Evolutionary conservation across 2,329 filamentous ascomycete species (phyloP), one percentile per base, ranked within the genome.

Genomic region (Coniochaeta ligniaria): DNA sequence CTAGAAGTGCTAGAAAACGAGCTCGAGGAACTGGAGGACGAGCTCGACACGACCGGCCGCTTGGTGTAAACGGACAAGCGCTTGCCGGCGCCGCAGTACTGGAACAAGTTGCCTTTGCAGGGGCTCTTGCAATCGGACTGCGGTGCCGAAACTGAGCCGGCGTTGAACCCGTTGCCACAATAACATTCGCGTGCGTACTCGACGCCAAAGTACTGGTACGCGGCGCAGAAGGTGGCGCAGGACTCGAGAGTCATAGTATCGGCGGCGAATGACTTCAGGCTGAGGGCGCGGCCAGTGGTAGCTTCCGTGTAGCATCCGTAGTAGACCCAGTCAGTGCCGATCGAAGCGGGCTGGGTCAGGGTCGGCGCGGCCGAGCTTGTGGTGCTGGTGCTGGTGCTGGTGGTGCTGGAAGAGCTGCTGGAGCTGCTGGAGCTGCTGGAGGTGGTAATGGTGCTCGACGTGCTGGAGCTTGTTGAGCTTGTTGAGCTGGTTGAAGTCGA

Each of bases 181-280:
- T 80, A 82, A 67, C 80, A 82, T 67, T 83, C 80, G 24, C 78
- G 74, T 2, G 78, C 76, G 61, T 79, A 83, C 63, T 83, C 80
- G 2, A 79, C 77, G 2, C 78, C 81, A 69, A 78, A 83, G 64
- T 78, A 83, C 41, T 72, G 70, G 67, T 74, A 82, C 1, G 70
- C 72, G 6, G 73, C 73, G 70, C 80, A 83, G 69, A 75, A 79
- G 0, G 64, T 64, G 69, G 73, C 72, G 67, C 80, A 83, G 57
- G 70, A 72, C 60, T 81, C 78, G 14, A 81, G 69, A 1, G 80
- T 82, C 79, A 82, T 82, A 22, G 57, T 59, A 54, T 81, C 77
- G 60, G 78, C 75, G n/a, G 74, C 76, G 57, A 74, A 78, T 9
- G 69, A 67, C 8, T 70, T 71, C 24, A 69, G 76, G 24, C 64